phyloP scores from a whole-genome alignment of 192 early-diverging fungal species.

The Obelidium mucronatum region DNA sequence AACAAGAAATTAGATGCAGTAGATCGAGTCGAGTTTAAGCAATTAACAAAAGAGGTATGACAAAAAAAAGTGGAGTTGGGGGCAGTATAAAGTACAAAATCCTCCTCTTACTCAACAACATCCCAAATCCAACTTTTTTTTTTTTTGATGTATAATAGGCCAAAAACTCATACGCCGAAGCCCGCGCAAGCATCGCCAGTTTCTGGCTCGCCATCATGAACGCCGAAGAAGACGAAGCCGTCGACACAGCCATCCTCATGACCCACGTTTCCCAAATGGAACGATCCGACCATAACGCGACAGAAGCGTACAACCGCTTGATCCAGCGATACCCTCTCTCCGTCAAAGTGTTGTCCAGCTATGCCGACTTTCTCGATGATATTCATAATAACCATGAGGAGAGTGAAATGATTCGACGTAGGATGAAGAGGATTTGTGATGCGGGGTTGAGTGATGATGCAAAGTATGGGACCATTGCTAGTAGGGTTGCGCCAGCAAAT shows the following conservation, averaged over 20 bases:
- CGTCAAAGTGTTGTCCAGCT: constrained; percentile 24
- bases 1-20: constrained; percentile 42
- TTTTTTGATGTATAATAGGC: constrained; percentile 2
- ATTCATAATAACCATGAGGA: constrained; percentile 43
- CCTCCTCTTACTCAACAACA: too few species aligned
- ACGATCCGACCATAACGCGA: constrained; percentile 29
- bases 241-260: constrained; percentile 28
- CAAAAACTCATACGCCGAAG: constrained; percentile 25
- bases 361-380: constrained; percentile 35
- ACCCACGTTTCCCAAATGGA: constrained; percentile 41
- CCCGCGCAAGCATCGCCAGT: constrained; percentile 36
- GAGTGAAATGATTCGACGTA: constrained; percentile 19
- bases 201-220: constrained; percentile 41
- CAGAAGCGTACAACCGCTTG: constrained; percentile 18
- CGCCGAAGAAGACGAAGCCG: constrained; percentile 23
- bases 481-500: too few species aligned
- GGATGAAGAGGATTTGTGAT: constrained; percentile 37
- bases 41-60: constrained; percentile 35
- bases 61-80: neutral
- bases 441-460: constrained; percentile 40
- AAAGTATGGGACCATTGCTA: neutral
- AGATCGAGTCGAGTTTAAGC: constrained; percentile 41
- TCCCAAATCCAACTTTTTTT: too few species aligned
- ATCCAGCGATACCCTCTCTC: constrained; percentile 34
- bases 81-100: too few species aligned